Evolutionary conservation across 1,284 basidiomycete genomes (phyloP), one percentile per base, ranked within the genome.

Genomic region (Boletus semigastroideus): DNA sequence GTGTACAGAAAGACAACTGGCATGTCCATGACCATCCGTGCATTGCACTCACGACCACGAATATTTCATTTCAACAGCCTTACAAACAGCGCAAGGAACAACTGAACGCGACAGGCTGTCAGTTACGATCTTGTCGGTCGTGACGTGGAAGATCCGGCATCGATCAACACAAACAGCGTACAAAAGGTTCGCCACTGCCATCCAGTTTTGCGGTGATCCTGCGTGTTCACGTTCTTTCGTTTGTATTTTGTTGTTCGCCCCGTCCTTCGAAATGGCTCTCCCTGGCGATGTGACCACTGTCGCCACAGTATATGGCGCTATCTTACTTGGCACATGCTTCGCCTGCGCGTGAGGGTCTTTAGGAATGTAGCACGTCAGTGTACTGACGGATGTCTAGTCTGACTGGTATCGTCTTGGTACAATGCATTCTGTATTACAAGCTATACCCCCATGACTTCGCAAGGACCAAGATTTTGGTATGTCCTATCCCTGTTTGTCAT

Each of bases 361-460:
- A 12, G 14, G 31, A 25, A 8, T 19, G 17, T 10, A 9, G 14
- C 4, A 1, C 1, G 5, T 28, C 16, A 13, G 34, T 10, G 13
- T 6, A 13, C 54, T 67, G 12, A 66, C 56, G 19, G 54, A 12
- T 5, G 9, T 27, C 6, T 47, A 79, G 77, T n/a, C 70, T 79
- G 43, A 74, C 75, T 10, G 78, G 78, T 17, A 55, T 78, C n/a
- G 75, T 77, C n/a, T 66, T 71, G 5, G 73, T 76, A 2, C 78
- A 79, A 64, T 66, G 60, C n/a, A 60, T 75, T 39, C 53, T 71
- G 14, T 79, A 79, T 57, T 74, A 69, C 56, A 78, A 73, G 55
- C 58, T 71, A 25, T 79, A 78, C 59, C 70, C 73, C 0, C 49
- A 52, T 3, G 78, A 79, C 53, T 53, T 46, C n/a, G 17, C 42